Percentiles rank a stretch among this genome's conserved stretches.
Conservation (phyloP, 202 grass and related monocot species). For the Setaria viridis region DNA sequence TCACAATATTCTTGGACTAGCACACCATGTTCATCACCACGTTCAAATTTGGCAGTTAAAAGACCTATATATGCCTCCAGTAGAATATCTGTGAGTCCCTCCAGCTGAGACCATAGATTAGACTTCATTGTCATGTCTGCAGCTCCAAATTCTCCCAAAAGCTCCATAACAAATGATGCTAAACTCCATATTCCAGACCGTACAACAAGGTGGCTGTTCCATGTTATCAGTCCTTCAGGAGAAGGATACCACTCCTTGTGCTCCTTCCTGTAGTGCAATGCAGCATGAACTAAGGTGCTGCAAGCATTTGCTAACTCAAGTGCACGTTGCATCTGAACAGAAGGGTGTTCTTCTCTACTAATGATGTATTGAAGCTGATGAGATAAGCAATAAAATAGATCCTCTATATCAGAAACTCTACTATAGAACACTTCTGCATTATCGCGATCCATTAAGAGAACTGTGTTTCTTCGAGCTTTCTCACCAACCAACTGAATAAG, state of each 20-base stretch:
- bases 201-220: constrained; percentile 82
- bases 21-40: constrained; percentile 72
- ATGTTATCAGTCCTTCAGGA: constrained; percentile 85
- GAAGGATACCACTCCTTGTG: constrained; percentile 94
- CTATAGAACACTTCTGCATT: constrained; percentile 99
- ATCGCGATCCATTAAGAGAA: constrained; percentile 97
- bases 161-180: constrained; percentile 74
- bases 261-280: constrained; percentile 72
- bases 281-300: constrained; percentile 63
- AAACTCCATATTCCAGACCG: constrained; percentile 87
- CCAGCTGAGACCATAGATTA: constrained; percentile 76
- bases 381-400: constrained; percentile 87
- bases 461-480: constrained; percentile 89
- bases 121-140: constrained; percentile 65
- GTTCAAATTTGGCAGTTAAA: constrained; percentile 93
- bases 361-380: constrained; percentile 86
- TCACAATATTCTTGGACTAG: constrained; percentile 84
- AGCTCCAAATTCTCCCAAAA: constrained; percentile 68
- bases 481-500: constrained; percentile 97
- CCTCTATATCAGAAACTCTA: constrained; percentile 92
- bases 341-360: constrained; percentile 61
- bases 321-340: constrained; percentile 69
- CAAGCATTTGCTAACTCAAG: constrained; percentile 90
- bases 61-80: constrained; percentile 78
- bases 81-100: constrained; percentile 80